phyloP scores from a whole-genome alignment of 2,329 filamentous ascomycete species.

The Pezicula carpinea region DNA sequence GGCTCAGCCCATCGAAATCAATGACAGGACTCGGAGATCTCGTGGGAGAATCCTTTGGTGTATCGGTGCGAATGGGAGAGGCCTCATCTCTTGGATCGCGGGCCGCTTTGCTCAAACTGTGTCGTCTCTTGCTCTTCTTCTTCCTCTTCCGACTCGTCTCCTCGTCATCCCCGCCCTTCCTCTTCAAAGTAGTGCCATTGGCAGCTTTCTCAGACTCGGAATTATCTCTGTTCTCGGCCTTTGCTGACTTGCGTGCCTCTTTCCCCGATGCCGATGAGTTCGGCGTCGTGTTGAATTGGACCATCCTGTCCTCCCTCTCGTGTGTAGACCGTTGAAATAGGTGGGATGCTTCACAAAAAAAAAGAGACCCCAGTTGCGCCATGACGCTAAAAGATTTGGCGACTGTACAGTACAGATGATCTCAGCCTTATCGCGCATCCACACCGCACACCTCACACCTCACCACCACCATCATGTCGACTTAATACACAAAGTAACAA shows the following conservation, averaged over 20 bases:
- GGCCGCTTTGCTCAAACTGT: constrained; percentile 56
- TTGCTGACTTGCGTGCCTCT: constrained; percentile 7
- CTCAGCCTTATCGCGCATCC: not conserved
- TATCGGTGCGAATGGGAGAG: constrained; percentile 12
- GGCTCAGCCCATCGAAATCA: constrained; percentile 57
- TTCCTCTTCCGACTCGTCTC: constrained; percentile 8
- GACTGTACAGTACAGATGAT: too few species aligned
- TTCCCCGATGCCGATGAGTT: not conserved
- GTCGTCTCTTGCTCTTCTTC: constrained; percentile 36
- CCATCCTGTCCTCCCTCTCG: constrained; percentile 8
- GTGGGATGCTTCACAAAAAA: not conserved
- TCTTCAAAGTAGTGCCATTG: constrained; percentile 15
- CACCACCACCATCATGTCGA: too few species aligned
- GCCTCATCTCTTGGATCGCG: constrained; percentile 53
- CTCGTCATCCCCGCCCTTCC: constrained; percentile 11
- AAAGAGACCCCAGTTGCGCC: not conserved
- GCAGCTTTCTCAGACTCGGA: constrained; percentile 6
- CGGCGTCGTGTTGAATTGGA: constrained; percentile 18
- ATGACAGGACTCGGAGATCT: constrained; percentile 53
- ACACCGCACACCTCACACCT: too few species aligned
- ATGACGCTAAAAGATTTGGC: not conserved
- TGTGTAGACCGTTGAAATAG: not conserved
- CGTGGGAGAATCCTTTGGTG: constrained; percentile 20
- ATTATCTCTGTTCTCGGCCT: constrained; percentile 5
- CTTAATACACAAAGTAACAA: too few species aligned